phyloP scores from a whole-genome alignment of 164 flowering plant species.

The Vitis rupestris region DNA sequence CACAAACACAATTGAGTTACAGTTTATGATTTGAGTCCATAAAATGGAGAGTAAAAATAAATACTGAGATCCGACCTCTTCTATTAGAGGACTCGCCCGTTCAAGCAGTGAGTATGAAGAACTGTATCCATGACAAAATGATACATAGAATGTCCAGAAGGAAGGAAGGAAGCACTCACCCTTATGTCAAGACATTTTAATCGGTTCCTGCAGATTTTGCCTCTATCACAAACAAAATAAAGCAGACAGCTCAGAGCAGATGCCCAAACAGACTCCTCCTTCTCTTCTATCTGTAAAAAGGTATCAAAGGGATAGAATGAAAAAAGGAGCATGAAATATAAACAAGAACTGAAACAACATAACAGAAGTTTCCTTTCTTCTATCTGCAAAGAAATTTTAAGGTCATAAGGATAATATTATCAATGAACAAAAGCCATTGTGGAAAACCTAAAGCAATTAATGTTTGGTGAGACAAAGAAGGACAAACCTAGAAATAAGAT shows the following conservation, averaged over 20 bases:
- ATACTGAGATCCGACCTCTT: not conserved
- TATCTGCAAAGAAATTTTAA: no score
- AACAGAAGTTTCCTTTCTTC: no score
- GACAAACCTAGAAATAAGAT: not conserved
- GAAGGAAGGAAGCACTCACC: constrained; percentile 43
- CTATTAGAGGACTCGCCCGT: not conserved
- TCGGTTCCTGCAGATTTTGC: constrained; percentile 71
- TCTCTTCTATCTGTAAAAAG: constrained; percentile 71
- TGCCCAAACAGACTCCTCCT: constrained; percentile 94
- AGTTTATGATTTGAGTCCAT: no score
- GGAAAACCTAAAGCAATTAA: not conserved
- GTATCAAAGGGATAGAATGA: not conserved
- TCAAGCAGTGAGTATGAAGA: not conserved
- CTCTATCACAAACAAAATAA: constrained; percentile 86
- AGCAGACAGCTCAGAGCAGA: constrained; percentile 93
- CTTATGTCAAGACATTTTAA: constrained; percentile 93
- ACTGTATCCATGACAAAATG: not conserved
- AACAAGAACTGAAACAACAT: not conserved
- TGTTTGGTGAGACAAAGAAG: not conserved
- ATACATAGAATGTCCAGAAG: not conserved
- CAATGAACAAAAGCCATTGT: not conserved
- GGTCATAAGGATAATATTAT: not conserved
- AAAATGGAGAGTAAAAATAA: no score
- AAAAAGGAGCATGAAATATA: not conserved
- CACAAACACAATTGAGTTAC: no score